phyloP scores from a whole-genome alignment of 148 eudicot species.

The Rhododendron molle region DNA sequence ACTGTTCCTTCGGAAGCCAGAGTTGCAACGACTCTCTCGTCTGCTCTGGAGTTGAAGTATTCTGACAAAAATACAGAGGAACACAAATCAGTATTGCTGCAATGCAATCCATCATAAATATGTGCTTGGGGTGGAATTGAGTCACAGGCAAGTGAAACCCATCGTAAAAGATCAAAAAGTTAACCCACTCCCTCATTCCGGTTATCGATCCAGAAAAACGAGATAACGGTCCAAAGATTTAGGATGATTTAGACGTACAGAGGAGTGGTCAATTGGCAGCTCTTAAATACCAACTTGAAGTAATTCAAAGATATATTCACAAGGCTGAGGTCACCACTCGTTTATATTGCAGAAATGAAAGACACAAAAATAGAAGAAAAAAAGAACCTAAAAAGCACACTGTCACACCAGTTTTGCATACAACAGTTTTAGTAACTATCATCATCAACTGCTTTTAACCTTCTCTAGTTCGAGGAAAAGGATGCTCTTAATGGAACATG shows the following conservation, averaged over 20 bases:
- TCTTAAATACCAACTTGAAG: not conserved
- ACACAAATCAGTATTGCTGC: not conserved
- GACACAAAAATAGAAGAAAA: not conserved
- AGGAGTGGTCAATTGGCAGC: not conserved
- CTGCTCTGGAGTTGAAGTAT: slow-evolving; percentile 78
- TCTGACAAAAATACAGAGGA: slow-evolving; percentile 29
- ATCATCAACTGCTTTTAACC: not conserved
- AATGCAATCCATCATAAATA: not conserved
- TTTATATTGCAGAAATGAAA: not conserved
- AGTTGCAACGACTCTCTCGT: slow-evolving; percentile 73
- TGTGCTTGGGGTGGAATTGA: not conserved
- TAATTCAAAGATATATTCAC: not conserved
- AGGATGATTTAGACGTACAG: not conserved
- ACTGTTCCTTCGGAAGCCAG: slow-evolving; percentile 99
- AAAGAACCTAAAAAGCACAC: not conserved
- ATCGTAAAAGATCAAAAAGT: not conserved
- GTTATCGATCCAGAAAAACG: not conserved
- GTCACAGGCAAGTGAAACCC: not conserved
- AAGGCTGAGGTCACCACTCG: not conserved
- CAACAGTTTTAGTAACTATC: not conserved
- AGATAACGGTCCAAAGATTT: not conserved
- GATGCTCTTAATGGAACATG: not conserved
- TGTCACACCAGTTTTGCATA: not conserved
- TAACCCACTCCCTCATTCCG: not conserved
- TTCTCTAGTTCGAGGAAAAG: not conserved